Conservation (phyloP, 345 rosid genomes). For the Ceriops zippeliana region DNA sequence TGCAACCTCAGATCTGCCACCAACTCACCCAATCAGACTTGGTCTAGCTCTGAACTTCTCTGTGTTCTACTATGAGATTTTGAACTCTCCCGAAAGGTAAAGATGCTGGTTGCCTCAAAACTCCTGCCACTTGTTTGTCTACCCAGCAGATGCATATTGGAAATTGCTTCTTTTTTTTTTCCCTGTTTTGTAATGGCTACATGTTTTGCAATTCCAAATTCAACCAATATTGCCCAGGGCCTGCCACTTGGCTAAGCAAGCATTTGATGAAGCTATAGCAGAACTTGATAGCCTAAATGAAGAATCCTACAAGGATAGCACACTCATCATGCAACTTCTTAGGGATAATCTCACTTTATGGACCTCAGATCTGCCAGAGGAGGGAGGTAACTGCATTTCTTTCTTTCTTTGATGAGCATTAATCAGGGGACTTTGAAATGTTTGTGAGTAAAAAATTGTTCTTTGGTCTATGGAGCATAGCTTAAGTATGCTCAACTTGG, state of each 20-base stretch:
- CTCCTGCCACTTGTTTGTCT: no score
- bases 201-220: neutral
- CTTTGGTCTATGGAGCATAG: neutral
- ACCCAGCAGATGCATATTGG: no score
- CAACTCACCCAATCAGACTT: slow-evolving; percentile 48
- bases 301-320: slow-evolving; percentile 86
- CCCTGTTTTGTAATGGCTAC: neutral
- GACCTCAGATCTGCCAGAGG: slow-evolving; percentile 83
- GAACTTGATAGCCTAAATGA: slow-evolving; percentile 86
- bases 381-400: slow-evolving; percentile 54
- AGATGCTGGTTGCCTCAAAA: neutral
- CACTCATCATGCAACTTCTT: slow-evolving; percentile 85
- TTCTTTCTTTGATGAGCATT: neutral
- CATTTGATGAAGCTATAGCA: slow-evolving; percentile 83
- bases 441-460: neutral
- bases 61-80: slow-evolving; percentile 47
- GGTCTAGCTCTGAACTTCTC: slow-evolving; percentile 48
- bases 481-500: neutral
- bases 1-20: slow-evolving; percentile 31
- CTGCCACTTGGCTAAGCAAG: slow-evolving; percentile 77
- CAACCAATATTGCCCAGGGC: slow-evolving; percentile 46
- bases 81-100: slow-evolving; percentile 39
- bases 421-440: neutral
- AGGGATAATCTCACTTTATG: slow-evolving; percentile 83
- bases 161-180: neutral